Percentiles rank a stretch among this genome's conserved stretches.
phyloP scores from a whole-genome alignment of 225 moss, liverwort and hornwort species.

The Takakia lepidozioides region DNA sequence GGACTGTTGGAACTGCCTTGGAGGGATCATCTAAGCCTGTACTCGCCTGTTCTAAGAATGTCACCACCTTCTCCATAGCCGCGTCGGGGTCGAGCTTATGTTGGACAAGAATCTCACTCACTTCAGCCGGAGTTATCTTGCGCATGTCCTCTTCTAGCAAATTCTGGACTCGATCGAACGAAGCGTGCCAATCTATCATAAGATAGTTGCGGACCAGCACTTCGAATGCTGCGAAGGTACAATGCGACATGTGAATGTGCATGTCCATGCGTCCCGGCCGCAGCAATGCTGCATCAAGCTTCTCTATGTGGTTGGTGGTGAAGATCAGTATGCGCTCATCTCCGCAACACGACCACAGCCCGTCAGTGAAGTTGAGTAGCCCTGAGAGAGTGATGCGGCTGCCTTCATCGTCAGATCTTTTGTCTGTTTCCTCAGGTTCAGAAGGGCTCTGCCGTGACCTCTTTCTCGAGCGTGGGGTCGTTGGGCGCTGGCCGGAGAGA shows the following conservation, averaged over 20 bases:
- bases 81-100: too few relatives aligned
- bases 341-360: slow-evolving; percentile 39
- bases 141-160: too few relatives aligned
- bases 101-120: too few relatives aligned
- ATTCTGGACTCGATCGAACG: slow-evolving; percentile 12
- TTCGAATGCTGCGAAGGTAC: slow-evolving; percentile 27
- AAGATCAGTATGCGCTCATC: slow-evolving; percentile 37
- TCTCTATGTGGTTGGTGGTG: slow-evolving; percentile 32
- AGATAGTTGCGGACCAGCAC: slow-evolving; percentile 22
- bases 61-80: too few relatives aligned
- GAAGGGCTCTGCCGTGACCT: too few relatives aligned
- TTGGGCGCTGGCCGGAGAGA: slow-evolving; percentile 24
- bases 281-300: slow-evolving; percentile 34
- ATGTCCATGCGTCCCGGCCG: slow-evolving; percentile 41
- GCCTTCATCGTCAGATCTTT: slow-evolving; percentile 2
- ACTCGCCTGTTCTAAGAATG: too few relatives aligned
- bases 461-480: not conserved
- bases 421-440: too few relatives aligned
- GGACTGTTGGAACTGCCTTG: too few relatives aligned
- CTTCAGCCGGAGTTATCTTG: too few relatives aligned
- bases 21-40: too few relatives aligned
- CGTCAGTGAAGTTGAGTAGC: slow-evolving; percentile 36
- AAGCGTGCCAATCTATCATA: slow-evolving; percentile 16
- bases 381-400: slow-evolving; percentile 34
- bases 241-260: slow-evolving; percentile 34